Conservation (phyloP, 2,329 filamentous ascomycete species). For the Emericellopsis atlantica region DNA sequence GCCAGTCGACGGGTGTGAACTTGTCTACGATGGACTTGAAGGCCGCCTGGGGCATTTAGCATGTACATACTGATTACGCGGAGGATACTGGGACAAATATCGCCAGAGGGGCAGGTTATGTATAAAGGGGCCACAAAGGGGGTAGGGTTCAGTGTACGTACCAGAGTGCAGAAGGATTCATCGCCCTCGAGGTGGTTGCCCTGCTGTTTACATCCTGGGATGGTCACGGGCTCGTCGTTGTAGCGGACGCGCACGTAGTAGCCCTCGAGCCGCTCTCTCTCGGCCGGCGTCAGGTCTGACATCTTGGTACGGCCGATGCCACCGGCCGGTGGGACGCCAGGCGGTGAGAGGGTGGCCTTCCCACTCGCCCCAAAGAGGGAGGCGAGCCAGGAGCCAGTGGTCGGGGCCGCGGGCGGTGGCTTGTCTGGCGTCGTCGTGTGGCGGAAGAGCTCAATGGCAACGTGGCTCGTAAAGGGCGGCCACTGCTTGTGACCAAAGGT, state of each 20-base stretch:
- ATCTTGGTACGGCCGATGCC: slow-evolving; percentile 50
- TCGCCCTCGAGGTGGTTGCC: slow-evolving; percentile 83
- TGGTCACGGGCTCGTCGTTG: slow-evolving; percentile 70
- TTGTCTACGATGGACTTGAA: slow-evolving; percentile 92
- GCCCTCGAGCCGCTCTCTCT: slow-evolving; percentile 50
- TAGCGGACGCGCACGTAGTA: slow-evolving; percentile 88
- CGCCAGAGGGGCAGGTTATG: background rate
- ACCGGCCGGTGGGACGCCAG: slow-evolving; percentile 15
- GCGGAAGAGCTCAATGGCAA: slow-evolving; percentile 83
- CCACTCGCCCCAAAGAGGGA: slow-evolving; percentile 12
- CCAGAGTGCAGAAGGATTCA: slow-evolving; percentile 80
- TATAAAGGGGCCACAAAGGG: background rate
- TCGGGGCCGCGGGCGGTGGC: slow-evolving; percentile 7
- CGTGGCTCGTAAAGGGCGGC: slow-evolving; percentile 88
- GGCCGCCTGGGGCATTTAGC: slow-evolving; percentile 42
- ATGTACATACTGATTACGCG: background rate
- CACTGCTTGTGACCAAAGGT: slow-evolving; percentile 62
- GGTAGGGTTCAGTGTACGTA: slow-evolving; percentile 16
- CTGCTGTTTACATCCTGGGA: slow-evolving; percentile 65
- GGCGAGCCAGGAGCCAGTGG: slow-evolving; percentile 9
- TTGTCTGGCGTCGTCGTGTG: slow-evolving; percentile 22
- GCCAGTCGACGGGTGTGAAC: slow-evolving; percentile 75
- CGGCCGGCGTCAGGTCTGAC: slow-evolving; percentile 37
- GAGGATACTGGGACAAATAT: background rate
- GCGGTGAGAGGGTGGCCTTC: background rate